These are phyloP conservation scores for Scutellaria galericulata DNA, from an alignment of 257 asterid genomes.

Conservation along the genomic window DNA sequence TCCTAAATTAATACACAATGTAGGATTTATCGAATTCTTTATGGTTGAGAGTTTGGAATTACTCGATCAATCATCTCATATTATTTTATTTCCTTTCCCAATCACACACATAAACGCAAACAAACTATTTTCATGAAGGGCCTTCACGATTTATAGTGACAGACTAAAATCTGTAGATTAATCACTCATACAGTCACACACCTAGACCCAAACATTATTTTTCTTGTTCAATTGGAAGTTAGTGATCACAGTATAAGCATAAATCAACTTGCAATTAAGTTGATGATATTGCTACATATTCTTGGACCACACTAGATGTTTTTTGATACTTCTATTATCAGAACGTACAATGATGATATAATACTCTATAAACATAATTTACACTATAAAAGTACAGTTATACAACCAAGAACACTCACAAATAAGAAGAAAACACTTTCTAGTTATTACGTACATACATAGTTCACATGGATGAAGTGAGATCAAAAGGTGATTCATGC, in stretches of 20 bases:
- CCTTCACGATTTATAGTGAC: neutral
- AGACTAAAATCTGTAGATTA: neutral
- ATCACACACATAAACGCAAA: slow-evolving; percentile 12
- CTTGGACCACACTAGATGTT: slow-evolving; percentile 12
- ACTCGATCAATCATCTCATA: slow-evolving; percentile 29
- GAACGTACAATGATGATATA: too few species aligned
- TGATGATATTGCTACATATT: neutral
- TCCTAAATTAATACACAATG: neutral
- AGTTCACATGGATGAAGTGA: slow-evolving; percentile 34
- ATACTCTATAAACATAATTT: too few species aligned
- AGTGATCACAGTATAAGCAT: neutral
- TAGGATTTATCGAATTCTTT: slow-evolving; percentile 4
- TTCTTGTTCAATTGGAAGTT: neutral
- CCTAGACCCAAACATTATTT: too few species aligned
- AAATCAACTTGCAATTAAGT: neutral
- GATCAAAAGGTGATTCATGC: slow-evolving; percentile 14
- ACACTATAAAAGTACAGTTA: slow-evolving; percentile 16
- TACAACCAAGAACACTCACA: neutral
- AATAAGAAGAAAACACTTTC: neutral
- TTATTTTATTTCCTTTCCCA: slow-evolving; percentile 14
- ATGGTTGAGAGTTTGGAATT: slow-evolving; percentile 31
- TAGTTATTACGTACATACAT: neutral
- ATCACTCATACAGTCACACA: too few species aligned
- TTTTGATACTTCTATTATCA: neutral
- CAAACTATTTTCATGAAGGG: slow-evolving; percentile 11